Conservation (phyloP, 495 filamentous ascomycete species). For the Aspergillus nanangensis region DNA sequence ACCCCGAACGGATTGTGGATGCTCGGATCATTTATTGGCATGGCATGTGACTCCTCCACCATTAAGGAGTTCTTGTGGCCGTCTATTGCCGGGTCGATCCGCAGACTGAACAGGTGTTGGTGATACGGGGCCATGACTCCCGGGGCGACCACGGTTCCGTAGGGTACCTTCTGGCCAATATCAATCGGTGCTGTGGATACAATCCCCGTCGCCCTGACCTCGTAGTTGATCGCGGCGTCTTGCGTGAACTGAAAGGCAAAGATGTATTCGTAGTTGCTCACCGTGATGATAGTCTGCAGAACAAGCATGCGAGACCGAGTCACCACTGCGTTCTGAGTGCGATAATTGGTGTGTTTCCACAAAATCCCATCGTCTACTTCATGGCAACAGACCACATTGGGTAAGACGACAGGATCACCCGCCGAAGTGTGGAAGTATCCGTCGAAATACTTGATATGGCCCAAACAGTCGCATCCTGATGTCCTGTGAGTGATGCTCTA, state of each 20-base stretch:
- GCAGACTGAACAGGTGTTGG: constrained; percentile 86
- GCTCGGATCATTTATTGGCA: constrained; percentile 49
- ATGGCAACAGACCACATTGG: constrained; percentile 60
- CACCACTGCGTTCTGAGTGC: constrained; percentile 53
- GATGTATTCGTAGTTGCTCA: constrained; percentile 85
- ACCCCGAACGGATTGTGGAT: constrained; percentile 72
- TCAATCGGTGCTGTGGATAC: constrained; percentile 76
- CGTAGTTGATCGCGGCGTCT: constrained; percentile 71
- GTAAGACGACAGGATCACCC: constrained; percentile 47
- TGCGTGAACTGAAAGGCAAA: constrained; percentile 82
- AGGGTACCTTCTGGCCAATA: constrained; percentile 46
- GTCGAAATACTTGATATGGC: constrained; percentile 59
- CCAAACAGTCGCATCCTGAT: constrained; percentile 59
- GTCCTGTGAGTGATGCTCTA: not conserved
- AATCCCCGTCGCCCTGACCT: constrained; percentile 84
- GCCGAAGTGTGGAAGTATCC: constrained; percentile 47
- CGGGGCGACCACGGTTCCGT: constrained; percentile 79
- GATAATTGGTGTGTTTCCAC: constrained; percentile 70
- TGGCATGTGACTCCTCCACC: constrained; percentile 64
- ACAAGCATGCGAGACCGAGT: constrained; percentile 53
- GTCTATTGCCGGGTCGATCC: constrained; percentile 78
- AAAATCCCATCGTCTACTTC: constrained; percentile 64
- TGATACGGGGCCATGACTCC: constrained; percentile 77
- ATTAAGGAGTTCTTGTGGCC: constrained; percentile 64
- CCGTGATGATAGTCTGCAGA: constrained; percentile 71